phyloP scores from a whole-genome alignment of 768 basidiomycete species.

The Lentinula lateritia region DNA sequence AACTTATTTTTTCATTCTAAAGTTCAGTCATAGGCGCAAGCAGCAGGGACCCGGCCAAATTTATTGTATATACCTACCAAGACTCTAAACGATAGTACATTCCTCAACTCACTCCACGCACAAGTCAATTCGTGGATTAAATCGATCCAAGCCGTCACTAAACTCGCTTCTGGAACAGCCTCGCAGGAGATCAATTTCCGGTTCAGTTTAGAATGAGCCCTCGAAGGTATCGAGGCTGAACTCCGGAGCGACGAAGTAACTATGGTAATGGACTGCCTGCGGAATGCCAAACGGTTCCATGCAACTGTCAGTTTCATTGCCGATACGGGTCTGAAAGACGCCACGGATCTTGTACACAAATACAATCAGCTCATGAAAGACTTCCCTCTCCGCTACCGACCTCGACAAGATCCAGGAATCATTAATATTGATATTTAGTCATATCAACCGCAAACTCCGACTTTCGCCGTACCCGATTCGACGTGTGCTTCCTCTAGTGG shows the following conservation, averaged over 20 bases:
- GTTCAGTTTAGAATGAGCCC: constrained; percentile 88
- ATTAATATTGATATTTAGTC: constrained; percentile 79
- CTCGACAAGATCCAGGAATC: constrained; percentile 93
- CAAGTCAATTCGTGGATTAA: constrained; percentile 99
- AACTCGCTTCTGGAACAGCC: constrained; percentile 89
- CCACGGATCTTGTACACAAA: constrained; percentile 91
- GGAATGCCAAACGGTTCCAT: constrained; percentile 95
- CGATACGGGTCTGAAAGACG: constrained; percentile 94
- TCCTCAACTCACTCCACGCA: constrained; percentile 88
- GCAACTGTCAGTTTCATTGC: constrained; percentile 98
- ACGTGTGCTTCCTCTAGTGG: constrained; percentile 91
- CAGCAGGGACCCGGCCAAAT: constrained; percentile 56
- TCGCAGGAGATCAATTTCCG: constrained; percentile 99
- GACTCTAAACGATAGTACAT: constrained; percentile 78
- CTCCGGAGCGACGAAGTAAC: constrained; percentile 87
- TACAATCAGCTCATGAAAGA: constrained; percentile 99
- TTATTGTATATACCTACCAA: constrained; percentile 71
- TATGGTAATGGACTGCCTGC: constrained; percentile 88
- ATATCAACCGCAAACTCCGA: constrained; percentile 93
- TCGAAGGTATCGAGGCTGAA: constrained; percentile 92
- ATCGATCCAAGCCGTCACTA: constrained; percentile 94
- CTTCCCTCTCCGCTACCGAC: constrained; percentile 97
- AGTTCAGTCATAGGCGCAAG: constrained; percentile 32
- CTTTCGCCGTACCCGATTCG: constrained; percentile 96
- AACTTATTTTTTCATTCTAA: neutral